Percentiles rank a stretch among this genome's conserved stretches.
Conservation (phyloP, 2,329 filamentous ascomycete species). For the Decorospora gaudefroyi region DNA sequence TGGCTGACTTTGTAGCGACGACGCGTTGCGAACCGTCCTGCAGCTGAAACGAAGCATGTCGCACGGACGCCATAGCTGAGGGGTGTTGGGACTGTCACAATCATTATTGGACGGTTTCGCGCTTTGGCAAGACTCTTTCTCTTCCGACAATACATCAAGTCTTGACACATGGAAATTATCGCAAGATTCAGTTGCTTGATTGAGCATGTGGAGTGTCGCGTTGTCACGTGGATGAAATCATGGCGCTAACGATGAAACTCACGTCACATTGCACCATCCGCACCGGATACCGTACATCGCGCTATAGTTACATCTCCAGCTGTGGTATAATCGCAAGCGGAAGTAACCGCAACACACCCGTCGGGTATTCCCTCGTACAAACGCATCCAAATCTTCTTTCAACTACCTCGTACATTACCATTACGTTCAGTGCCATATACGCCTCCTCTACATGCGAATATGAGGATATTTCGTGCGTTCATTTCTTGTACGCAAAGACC, state of each 20-base stretch:
- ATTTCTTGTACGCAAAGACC: constrained; percentile 44
- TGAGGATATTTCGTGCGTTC: background rate
- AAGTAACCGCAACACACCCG: constrained; percentile 9
- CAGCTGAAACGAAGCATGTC: constrained; percentile 36
- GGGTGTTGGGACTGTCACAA: no score
- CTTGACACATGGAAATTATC: no score
- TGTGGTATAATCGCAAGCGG: constrained; percentile 2
- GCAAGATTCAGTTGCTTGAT: no score
- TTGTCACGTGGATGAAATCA: no score
- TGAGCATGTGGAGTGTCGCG: no score
- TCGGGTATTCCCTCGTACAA: constrained; percentile 16
- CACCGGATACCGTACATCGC: background rate
- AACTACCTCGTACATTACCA: no score
- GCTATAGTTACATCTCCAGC: background rate
- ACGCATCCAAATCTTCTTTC: background rate
- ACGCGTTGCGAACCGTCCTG: constrained; percentile 24
- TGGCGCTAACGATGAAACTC: no score
- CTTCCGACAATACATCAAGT: no score
- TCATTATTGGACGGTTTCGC: no score
- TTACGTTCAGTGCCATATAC: background rate
- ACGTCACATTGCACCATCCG: background rate
- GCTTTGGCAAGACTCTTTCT: no score
- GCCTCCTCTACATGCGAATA: background rate
- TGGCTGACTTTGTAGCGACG: constrained; percentile 26
- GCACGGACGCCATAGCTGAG: constrained; percentile 31